phyloP scores from a whole-genome alignment of 2,329 filamentous ascomycete species.

The Pezicula rhizophila region DNA sequence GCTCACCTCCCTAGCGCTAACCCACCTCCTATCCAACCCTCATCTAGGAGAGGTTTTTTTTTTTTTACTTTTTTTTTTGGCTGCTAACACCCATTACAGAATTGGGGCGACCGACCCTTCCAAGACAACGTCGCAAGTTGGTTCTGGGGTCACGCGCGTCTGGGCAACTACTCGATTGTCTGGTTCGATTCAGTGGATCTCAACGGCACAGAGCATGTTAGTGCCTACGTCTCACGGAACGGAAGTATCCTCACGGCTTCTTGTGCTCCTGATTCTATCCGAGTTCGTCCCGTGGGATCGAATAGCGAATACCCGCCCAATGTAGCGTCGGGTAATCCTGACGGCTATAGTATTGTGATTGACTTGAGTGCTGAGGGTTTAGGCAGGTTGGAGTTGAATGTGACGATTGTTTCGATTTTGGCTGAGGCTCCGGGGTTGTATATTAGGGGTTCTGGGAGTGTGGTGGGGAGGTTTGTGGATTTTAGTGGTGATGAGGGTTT shows the following conservation, averaged over 20 bases:
- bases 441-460: too few species aligned
- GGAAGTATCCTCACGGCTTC: constrained; percentile 21
- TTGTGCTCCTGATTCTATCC: constrained; percentile 16
- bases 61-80: too few species aligned
- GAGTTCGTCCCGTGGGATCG: constrained; percentile 14
- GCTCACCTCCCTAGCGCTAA: not conserved
- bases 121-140: constrained; percentile 26
- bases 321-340: not conserved
- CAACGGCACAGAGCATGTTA: constrained; percentile 21
- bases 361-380: not conserved
- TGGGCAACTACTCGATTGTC: constrained; percentile 37
- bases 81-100: constrained; percentile 22
- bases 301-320: constrained; percentile 13
- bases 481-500: too few species aligned
- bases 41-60: not conserved
- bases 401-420: too few species aligned
- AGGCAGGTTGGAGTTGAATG: too few species aligned
- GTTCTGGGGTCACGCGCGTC: constrained; percentile 39
- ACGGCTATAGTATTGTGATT: constrained; percentile 2
- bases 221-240: constrained; percentile 26
- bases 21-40: not conserved
- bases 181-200: constrained; percentile 33
- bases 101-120: constrained; percentile 36
- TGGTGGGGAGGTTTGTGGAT: too few species aligned
- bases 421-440: too few species aligned